These are phyloP conservation scores for Linanthus parryae DNA, from an alignment of 148 eudicot genomes.

Conservation along the genomic window DNA sequence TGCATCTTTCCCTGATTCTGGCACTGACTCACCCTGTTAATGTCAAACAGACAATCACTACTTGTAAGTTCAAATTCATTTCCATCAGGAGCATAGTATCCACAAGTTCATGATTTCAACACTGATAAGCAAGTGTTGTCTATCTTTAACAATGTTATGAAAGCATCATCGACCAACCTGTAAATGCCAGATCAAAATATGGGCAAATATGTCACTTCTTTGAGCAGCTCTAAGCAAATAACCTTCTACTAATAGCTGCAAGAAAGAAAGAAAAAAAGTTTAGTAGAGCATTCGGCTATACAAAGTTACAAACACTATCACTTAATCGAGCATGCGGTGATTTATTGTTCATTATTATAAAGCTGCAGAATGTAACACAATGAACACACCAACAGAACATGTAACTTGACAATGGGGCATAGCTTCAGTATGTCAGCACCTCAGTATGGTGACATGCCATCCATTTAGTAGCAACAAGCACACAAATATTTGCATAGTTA, in stretches of 20 bases:
- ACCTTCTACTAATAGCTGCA: slow-evolving; percentile 90
- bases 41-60: too few species aligned
- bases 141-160: too few species aligned
- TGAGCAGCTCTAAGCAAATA: slow-evolving; percentile 96
- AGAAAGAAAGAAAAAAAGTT: slow-evolving; percentile 11
- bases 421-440: too few species aligned
- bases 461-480: too few species aligned
- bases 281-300: too few species aligned
- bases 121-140: too few species aligned
- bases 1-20: slow-evolving; percentile 75
- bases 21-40: slow-evolving; percentile 87
- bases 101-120: too few species aligned
- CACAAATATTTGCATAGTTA: slow-evolving; percentile 4
- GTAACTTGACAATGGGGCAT: slow-evolving; percentile 2
- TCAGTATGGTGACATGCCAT: too few species aligned
- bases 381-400: not conserved
- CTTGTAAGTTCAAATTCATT: too few species aligned
- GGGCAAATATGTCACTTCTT: slow-evolving; percentile 90
- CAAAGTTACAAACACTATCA: too few species aligned
- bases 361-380: not conserved
- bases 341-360: not conserved
- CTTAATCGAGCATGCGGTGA: too few species aligned
- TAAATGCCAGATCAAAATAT: slow-evolving; percentile 93
- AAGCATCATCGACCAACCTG: slow-evolving; percentile 80
- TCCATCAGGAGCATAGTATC: too few species aligned